phyloP scores from a whole-genome alignment of 2,329 filamentous ascomycete species.

The Clonostachys chloroleuca region DNA sequence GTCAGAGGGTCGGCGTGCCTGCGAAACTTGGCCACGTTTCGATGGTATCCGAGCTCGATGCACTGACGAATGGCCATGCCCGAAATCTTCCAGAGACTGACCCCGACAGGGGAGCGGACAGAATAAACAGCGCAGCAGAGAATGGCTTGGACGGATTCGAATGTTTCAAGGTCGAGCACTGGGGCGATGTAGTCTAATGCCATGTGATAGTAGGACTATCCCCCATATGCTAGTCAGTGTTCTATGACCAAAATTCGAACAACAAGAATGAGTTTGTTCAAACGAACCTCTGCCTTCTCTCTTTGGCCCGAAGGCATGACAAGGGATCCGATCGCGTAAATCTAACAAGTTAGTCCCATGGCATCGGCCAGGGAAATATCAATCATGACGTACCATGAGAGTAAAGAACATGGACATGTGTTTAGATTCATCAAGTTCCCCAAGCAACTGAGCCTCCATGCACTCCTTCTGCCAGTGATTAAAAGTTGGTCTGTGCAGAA shows the following conservation, averaged over 20 bases:
- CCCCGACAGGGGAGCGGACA: constrained; percentile 2
- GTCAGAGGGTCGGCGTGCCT: constrained; percentile 9
- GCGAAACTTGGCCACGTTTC: constrained; percentile 12
- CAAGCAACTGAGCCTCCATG: background rate
- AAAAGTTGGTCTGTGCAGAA: constrained; percentile 23
- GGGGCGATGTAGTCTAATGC: constrained; percentile 12
- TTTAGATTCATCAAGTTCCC: background rate
- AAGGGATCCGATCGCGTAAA: constrained; percentile 4
- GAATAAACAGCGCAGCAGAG: constrained; percentile 23
- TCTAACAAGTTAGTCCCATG: constrained; percentile 15
- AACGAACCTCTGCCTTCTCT: constrained; percentile 2
- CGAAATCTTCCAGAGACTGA: constrained; percentile 16
- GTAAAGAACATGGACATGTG: constrained; percentile 1
- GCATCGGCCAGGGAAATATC: constrained; percentile 6
- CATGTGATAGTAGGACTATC: constrained; percentile 9
- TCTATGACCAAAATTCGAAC: background rate
- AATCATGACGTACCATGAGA: background rate
- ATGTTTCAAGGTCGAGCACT: constrained; percentile 13
- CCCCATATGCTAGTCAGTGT: background rate
- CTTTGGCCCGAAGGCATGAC: constrained; percentile 1
- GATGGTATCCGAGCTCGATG: constrained; percentile 24
- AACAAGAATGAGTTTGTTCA: constrained; percentile 3
- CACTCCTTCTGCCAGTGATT: background rate
- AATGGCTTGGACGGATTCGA: constrained; percentile 23
- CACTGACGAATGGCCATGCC: constrained; percentile 25